Percentiles rank a stretch among this genome's conserved stretches.
phyloP scores from a whole-genome alignment of 179 eudicot genomes.

The Vitellaria paradoxa region DNA sequence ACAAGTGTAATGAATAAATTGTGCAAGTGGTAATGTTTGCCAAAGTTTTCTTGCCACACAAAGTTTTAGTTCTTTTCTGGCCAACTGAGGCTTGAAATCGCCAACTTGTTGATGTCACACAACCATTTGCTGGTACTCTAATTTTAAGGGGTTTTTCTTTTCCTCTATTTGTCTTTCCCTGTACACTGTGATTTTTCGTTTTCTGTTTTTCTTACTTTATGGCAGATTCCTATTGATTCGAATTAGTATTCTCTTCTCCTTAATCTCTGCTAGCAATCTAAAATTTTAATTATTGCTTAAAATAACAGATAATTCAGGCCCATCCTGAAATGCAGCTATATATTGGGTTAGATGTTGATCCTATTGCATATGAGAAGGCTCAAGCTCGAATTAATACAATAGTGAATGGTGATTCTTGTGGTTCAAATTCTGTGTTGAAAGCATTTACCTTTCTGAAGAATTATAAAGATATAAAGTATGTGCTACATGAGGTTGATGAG shows the following conservation, averaged over 20 bases:
- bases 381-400: slow-evolving; percentile 43
- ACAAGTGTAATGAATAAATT: no score
- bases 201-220: neutral
- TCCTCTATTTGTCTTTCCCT: no score
- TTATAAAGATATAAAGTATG: slow-evolving; percentile 57
- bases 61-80: no score
- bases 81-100: no score
- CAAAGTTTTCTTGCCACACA: no score
- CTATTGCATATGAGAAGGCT: slow-evolving; percentile 76
- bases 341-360: slow-evolving; percentile 91
- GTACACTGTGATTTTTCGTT: no score
- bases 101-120: no score
- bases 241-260: neutral
- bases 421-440: slow-evolving; percentile 34
- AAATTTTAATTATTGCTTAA: slow-evolving; percentile 9
- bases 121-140: no score
- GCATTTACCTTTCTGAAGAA: slow-evolving; percentile 56
- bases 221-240: neutral
- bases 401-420: slow-evolving; percentile 27
- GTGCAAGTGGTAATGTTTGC: no score
- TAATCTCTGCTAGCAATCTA: neutral
- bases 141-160: no score
- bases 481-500: slow-evolving; percentile 57
- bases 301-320: slow-evolving; percentile 68
- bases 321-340: slow-evolving; percentile 77